Conservation (phyloP, 306 rosid genomes). For the Hylodesmum podocarpum region DNA sequence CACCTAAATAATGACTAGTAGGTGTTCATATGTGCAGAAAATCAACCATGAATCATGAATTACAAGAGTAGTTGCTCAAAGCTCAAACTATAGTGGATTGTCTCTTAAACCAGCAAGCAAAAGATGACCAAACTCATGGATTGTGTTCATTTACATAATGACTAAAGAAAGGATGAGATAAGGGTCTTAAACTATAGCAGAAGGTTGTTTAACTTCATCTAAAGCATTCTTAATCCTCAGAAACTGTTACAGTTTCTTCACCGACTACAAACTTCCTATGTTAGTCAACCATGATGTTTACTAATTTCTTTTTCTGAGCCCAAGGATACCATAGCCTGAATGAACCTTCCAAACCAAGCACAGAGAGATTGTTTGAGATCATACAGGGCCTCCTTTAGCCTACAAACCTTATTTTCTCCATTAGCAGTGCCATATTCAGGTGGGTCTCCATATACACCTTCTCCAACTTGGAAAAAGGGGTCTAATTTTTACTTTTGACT, state of each 20-base stretch:
- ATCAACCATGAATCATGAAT: constrained; percentile 1
- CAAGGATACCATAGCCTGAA: no score
- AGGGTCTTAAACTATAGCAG: background rate
- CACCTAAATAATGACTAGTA: background rate
- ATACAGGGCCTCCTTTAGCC: no score
- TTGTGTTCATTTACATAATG: background rate
- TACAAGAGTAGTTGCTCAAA: background rate
- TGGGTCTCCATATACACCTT: no score
- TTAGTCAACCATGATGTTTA: no score
- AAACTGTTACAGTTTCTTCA: no score
- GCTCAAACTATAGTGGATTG: background rate
- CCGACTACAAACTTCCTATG: no score
- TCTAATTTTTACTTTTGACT: background rate
- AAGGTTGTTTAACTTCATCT: background rate
- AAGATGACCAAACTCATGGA: background rate
- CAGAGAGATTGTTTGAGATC: no score
- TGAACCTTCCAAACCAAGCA: no score
- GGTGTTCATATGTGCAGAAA: background rate
- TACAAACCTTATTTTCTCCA: no score
- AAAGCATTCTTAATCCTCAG: background rate
- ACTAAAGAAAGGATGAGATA: background rate
- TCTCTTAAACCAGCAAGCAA: no score
- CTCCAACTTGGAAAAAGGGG: background rate
- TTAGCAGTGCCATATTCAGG: no score
- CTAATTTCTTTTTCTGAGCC: no score